phyloP scores from a whole-genome alignment of 2,329 filamentous ascomycete species.

The Bipolaris victoriae region DNA sequence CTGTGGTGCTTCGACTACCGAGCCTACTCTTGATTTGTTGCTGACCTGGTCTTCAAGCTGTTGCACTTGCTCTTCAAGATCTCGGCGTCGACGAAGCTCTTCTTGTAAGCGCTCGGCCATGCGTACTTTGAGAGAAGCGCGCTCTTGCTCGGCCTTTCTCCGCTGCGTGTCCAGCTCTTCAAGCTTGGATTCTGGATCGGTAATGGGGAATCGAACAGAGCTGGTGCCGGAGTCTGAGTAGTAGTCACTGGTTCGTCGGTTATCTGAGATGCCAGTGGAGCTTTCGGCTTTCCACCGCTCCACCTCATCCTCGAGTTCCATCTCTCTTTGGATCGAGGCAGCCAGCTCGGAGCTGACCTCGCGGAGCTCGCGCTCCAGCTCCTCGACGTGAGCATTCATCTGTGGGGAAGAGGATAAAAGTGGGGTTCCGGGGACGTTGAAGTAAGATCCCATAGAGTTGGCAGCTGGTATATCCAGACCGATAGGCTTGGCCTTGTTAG shows the following conservation, averaged over 20 bases:
- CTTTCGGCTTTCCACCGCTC: slow-evolving; percentile 84
- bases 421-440: slow-evolving; percentile 56
- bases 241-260: slow-evolving; percentile 90
- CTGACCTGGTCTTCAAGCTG: slow-evolving; percentile 77
- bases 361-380: slow-evolving; percentile 92
- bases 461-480: slow-evolving; percentile 60
- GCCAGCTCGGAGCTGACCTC: slow-evolving; percentile 93
- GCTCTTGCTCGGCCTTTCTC: slow-evolving; percentile 86
- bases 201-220: slow-evolving; percentile 75
- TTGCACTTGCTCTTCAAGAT: slow-evolving; percentile 83
- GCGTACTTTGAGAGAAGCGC: slow-evolving; percentile 83
- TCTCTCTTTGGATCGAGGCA: slow-evolving; percentile 88
- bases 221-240: slow-evolving; percentile 95
- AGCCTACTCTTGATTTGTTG: slow-evolving; percentile 34
- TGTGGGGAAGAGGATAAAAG: slow-evolving; percentile 52
- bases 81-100: slow-evolving; percentile 76
- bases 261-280: slow-evolving; percentile 62
- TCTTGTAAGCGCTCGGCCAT: slow-evolving; percentile 86
- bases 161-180: slow-evolving; percentile 84
- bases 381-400: slow-evolving; percentile 70
- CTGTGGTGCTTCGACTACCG: slow-evolving; percentile 54
- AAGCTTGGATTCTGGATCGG: slow-evolving; percentile 61
- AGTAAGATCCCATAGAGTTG: slow-evolving; percentile 55
- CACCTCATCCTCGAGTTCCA: slow-evolving; percentile 94
- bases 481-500: slow-evolving; percentile 50